Base-by-base conservation (phyloP, 2,329 filamentous ascomycete genomes). In the Camillea tinctor region DNA sequence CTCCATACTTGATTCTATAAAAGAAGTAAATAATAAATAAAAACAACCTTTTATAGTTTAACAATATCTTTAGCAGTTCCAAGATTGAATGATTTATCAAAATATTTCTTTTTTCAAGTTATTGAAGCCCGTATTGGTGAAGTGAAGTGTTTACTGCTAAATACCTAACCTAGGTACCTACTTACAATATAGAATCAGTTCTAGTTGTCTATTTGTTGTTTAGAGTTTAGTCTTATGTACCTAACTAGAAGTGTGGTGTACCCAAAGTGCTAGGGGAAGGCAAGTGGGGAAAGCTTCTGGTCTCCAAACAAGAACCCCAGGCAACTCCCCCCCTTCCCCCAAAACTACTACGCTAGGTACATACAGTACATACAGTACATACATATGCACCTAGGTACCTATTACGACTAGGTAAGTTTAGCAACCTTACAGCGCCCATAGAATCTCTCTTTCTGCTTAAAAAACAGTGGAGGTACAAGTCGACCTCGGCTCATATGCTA, bases 401-500 rank as follows among this genome's bases (percentile, higher is more conserved):
- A n/a, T n/a, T n/a, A n/a, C n/a, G n/a, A n/a, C n/a, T n/a, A n/a
- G n/a, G n/a, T n/a, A n/a, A n/a, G n/a, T n/a, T n/a, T n/a, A n/a
- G n/a, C n/a, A n/a, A 26, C 24, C 24, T 26, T 11, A 30, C 26
- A 30, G 26, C 26, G 6, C 26, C 26, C 26, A 30, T 30, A 30
- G 26, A 11, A n/a, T 11, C 36, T 44, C 36, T 44, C n/a, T 17
- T n/a, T 30, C 7, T 4, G 8, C 13, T 30, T 30, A 30, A 26
- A 26, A 30, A 26, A 26, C 36, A 44, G 36, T 44, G 36, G 36
- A 17, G 20, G 19, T 23, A 52, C 50, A 44, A 48, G 51, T 69
- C 61, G 73, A 77, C 75, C 76, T 77, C 76, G 76, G 75, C 75
- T 73, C 73, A 71, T 61, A 59, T 60, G 58, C 15, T 26, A 50